Base-by-base conservation (phyloP, 192 early-diverging fungal genomes). In the Chytriomyces hyalinus region DNA sequence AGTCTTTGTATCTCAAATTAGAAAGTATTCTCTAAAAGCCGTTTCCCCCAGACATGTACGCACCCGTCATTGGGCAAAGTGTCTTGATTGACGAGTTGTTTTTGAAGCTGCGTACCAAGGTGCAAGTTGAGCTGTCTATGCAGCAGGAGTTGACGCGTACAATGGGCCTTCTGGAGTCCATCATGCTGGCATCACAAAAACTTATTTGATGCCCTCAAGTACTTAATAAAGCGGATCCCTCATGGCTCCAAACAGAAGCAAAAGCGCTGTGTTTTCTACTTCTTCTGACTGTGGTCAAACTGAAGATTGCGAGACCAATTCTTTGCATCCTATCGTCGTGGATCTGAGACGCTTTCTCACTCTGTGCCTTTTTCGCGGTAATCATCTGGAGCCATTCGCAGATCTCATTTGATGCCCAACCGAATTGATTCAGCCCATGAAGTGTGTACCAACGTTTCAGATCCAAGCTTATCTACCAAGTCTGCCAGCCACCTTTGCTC, bases 31-130 rank as follows among this genome's bases (percentile, higher is more conserved):
- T 61, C 28, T 65, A 74, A n/a, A 61, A 50, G 44, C 50, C 17
- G 8, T 46, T 13, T 7, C 65, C 36, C 1, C 5, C 73, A 89
- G 96, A 97, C 68, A 92, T 96, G 80, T 98, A 98, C 80, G 85
- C 85, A 47, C 80, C 87, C 6, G 92, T 96, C 26, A 76, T 97
- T 77, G 89, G 88, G 44, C 92, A 95, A 79, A 95, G 95, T 6
- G 87, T 88, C 6, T 67, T 92, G 9, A 92, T 97, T 49, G 92
- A 94, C 50, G 93, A 96, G 47, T 80, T 95, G 68, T 83, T 98
- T 61, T 22, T 79, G 47, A 87, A 87, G 43, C 75, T 98, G 50
- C 80, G 84, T 26, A 72, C 75, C 24, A 96, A 97, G 86, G 90
- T 98, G 6, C 83, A 86, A 36, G 24, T 76, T n/a, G 96, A 98